Evolutionary conservation across 2,329 filamentous ascomycete species (phyloP), one percentile per base, ranked within the genome.

Genomic region (Phyllosticta citrichinensis): DNA sequence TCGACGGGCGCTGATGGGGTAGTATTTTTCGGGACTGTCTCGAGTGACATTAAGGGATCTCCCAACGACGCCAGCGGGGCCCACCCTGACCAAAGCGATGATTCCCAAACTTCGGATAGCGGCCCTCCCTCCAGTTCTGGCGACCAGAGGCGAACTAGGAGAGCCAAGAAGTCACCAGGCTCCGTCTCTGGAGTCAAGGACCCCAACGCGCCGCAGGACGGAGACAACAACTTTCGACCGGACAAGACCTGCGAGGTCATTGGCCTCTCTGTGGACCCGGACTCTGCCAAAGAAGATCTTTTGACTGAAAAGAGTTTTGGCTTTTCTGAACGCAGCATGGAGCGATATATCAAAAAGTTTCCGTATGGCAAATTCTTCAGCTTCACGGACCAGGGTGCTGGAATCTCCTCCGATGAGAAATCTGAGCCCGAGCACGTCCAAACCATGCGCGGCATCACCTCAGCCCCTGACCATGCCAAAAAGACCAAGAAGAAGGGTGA

Each of bases 361-460:
- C 70, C 70, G 0, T 66, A 68, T 50, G 70, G 70, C 12, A 72
- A 72, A 57, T 72, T 70, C 61, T 72, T 72, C 65, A 71, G 68
- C 55, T 71, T 71, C 56, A 70, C 68, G 20, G 69, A 70, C 55
- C 66, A 71, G 55, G 70, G 70, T 5, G 55, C 60, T 30, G 70
- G 71, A 11, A 69, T 62, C 56, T 62, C 60, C 50, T 70, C 68
- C 22, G 68, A 71, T 40, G 67, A 65, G 25, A 60, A 65, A 11
- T 63, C 63, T 5, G 60, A 62, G 59, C 27, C 6, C 40, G 57
- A 51, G 47, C 53, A 61, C n/a, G 11, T n/a, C 9, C 52, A 25
- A n/a, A 52, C 52, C 9, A 52, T 20, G 24, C 33, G 55, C 20
- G 58, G 30, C 5, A 25, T 20, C 6, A 52, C 58, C 12, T 59